Base-by-base conservation (phyloP, 805 yeast genomes). In the Suhomyces pyralidae region DNA sequence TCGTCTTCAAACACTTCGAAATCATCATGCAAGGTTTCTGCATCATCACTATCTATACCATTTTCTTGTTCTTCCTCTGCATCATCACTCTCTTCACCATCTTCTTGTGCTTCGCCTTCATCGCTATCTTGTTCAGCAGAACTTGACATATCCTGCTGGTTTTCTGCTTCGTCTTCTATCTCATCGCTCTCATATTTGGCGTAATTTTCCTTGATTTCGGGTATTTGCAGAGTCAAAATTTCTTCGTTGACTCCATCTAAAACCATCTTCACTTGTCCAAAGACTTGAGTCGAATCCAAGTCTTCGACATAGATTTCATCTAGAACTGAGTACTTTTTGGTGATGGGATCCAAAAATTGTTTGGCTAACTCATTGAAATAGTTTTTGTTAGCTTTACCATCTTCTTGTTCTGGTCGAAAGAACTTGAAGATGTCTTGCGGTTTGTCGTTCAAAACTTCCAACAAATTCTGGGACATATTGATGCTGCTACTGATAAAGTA, bases 231-330 rank as follows among this genome's bases (percentile, higher is more conserved):
- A 51, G 76, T 78, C 64, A 88, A 64, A 34, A 90, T 69, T 43
- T 78, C 76, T 46, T 86, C 90, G 25, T 86, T 83, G 10, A 87
- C 86, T 7, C 86, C 86, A 53, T 91, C 97, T 38, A 90, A 73
- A 17, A 93, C 85, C 72, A 93, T 80, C 68, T 88, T 90, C 2
- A 89, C 85, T 69, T 93, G 98, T 51, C 93, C 96, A 90, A 93
- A 93, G 0, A 94, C 91, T 65, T 93, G 98, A 40, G 86, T 81
- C 22, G 97, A 85, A 66, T 89, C 97, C 51, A 93, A 74, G 0
- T 97, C 98, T 47, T 91, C 96, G 12, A 87, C 79, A 59, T 86
- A 83, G 19, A 93, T 78, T 64, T 89, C 91, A 67, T 91, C 97
- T 19, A 93, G 74, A 5, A 88, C 86, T 0, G 94, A 81, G 56